Evolutionary conservation across 495 filamentous ascomycete genomes (phyloP), one percentile per base, ranked within the genome.

Genomic region (Rhizodiscina lignyota): DNA sequence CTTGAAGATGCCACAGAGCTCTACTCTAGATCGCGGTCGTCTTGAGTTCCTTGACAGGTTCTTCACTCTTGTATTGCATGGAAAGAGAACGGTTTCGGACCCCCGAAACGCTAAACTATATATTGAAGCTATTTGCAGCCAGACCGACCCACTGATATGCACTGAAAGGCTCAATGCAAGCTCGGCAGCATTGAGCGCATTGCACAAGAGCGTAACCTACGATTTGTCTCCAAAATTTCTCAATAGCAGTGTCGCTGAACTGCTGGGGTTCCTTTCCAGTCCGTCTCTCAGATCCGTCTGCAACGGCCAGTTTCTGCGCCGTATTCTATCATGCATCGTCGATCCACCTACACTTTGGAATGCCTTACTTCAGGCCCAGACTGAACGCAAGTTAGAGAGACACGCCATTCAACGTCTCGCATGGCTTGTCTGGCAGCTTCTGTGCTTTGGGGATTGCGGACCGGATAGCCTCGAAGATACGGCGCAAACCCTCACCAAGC

Each of bases 331-430:
- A 5, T 41, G 49, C 12, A 59, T 80, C 4, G 54, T 67, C 0
- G 59, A 75, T 15, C 77, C 79, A 0, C 70, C 69, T 0, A 62
- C 65, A 0, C 61, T 81, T 20, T 81, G 75, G 75, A 56, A 68
- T 30, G 55, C 62, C 1, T 52, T 79, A 4, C 26, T 70, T n/a
- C 37, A 59, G 1, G 44, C 66, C 0, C 65, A 66, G 35, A 42
- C 43, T 2, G 41, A 40, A 1, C 36, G 51, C 12, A 26, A 50
- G 3, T 54, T 81, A 17, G 44, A 57, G 1, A 34, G 53, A 2
- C 38, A 54, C 12, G 55, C 56, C 0, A 40, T 60, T 1, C 48
- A 61, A 1, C 54, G 60, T 0, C 73, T 82, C 35, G 62, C 61
- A 3, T 82, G 77, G 72, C 47, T 83, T 6, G 44, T 72, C 0